Evolutionary conservation across 176 grass and related monocot species (phyloP).

Genomic region (Musa troglodytarum): DNA sequence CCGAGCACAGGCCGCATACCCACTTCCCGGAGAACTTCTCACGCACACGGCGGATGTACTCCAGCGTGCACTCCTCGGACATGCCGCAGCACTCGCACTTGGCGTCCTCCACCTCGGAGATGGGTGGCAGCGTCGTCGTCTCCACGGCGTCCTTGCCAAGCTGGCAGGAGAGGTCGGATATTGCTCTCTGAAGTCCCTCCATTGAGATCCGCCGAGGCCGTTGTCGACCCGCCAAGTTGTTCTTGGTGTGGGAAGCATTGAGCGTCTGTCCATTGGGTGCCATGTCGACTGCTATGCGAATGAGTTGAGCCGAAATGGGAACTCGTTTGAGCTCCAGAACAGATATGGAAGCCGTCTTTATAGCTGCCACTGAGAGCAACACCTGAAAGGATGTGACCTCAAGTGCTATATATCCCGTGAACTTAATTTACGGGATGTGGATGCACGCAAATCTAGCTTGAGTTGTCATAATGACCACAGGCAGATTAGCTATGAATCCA

Average conservation of each 20-base stretch:
- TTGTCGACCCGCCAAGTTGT: constrained; percentile 5
- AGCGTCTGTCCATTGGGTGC: constrained; percentile 52
- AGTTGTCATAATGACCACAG: too few species aligned
- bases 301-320: neutral
- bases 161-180: constrained; percentile 70
- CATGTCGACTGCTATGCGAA: constrained; percentile 20
- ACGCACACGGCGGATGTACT: constrained; percentile 60
- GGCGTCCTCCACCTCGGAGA: constrained; percentile 56
- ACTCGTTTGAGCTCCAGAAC: too few species aligned
- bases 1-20: constrained; percentile 77
- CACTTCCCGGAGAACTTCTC: constrained; percentile 61
- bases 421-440: neutral
- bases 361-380: constrained; percentile 45
- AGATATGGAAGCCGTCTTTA: constrained; percentile 3
- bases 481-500: too few species aligned
- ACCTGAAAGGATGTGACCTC: constrained; percentile 25
- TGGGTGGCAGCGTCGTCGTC: constrained; percentile 27
- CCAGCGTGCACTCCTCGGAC: constrained; percentile 73
- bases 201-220: constrained; percentile 63
- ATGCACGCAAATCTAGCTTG: too few species aligned
- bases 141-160: constrained; percentile 31
- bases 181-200: constrained; percentile 70
- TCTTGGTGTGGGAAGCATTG: constrained; percentile 10
- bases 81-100: constrained; percentile 86
- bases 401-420: constrained; percentile 35